Base-by-base conservation (phyloP, 768 basidiomycete species). In the Tephrocybe rancida region DNA sequence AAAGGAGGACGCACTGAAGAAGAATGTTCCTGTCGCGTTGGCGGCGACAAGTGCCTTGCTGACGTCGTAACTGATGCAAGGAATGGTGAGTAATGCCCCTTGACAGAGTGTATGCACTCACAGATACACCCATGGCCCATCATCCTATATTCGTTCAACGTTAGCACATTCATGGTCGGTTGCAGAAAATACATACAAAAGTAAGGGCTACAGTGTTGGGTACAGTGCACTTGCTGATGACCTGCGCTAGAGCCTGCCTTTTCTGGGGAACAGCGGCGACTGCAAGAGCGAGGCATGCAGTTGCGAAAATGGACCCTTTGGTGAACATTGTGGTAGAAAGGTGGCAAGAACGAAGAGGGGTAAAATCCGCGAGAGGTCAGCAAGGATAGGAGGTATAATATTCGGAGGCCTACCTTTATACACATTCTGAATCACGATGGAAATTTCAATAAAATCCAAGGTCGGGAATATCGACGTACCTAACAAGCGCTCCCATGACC, bases 21-120 rank as follows among this genome's bases (percentile, higher is more conserved):
- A 79, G 60, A 79, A 79, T 0, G 77, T 77, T 5, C 70, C 77
- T 8, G 64, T 73, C 6, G 70, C 72, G 37, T 67, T 68, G 35
- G 67, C 70, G 11, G 62, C 65, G 6, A 60, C 59, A 14, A 76
- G 64, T 8, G 72, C 66, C 29, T 75, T 67, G 56, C 66, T 67
- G 46, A 75, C 60, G 44, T 75, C 70, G 44, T 70, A 65, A 4
- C 74, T 75, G 45, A 26, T 22, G 1, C 8, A 37, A 22, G 5
- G 6, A 22, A 41, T n/a, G 18, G n/a, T 37, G 35, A 37, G 16
- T 4, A 16, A 16, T 7, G n/a, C 4, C 35, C 35, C n/a, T 22
- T 19, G 5, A 42, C 21, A 11, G 16, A 32, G 11, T 21, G 26
- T 35, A 13, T 27, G 0, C 19, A 55, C 56, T 41, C 42, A 63